Evolutionary conservation across 805 yeast genomes (phyloP), one percentile per base, ranked within the genome.

Genomic region (Zygoascus flipseniorum): DNA sequence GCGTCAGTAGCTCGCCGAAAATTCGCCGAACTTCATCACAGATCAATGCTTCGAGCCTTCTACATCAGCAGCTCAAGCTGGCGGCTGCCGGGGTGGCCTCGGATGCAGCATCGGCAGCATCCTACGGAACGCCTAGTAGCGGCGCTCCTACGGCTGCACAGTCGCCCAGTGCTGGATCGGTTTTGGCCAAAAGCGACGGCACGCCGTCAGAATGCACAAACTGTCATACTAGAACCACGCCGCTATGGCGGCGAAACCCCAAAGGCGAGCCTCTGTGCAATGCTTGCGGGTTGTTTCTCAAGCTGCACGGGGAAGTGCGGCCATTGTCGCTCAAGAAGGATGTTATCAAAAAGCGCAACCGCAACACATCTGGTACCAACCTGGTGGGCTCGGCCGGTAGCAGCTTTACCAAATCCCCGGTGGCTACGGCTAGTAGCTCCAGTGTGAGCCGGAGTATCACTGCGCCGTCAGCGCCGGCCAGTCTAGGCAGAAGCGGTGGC

Each of bases 241-340:
- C 99, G 0, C 70, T 92, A 31, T 92, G 99, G 99, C 74, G 99
- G 62, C 76, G 97, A 53, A 89, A 90, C 60, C 89, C 96, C 0
- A 89, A 88, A 58, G 98, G 98, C 1, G 87, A 89, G 68, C 95
- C 97, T 0, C 72, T 92, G 54, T 92, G 99, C 71, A 92, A 92
- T 67, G 99, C 99, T 0, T 92, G 99, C 72, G 99, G 99, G 0
- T 72, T 92, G 56, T 92, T 92, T 63, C 76, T 89, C 66, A 92
- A 92, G 69, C 72, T 92, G 39, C 98, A 92, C 63, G 99, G 98
- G 16, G 95, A 90, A 13, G 96, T 90, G 57, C 77, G 99, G 55
- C 99, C 99, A 1, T 73, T 93, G 53, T 85, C 96, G n/a, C 74
- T 89, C 62, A 89, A 89, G 68, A 87, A 97, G 0, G 97, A 93